Conservation (phyloP, 345 rosid genomes). For the Eucalyptus erythrocorys region DNA sequence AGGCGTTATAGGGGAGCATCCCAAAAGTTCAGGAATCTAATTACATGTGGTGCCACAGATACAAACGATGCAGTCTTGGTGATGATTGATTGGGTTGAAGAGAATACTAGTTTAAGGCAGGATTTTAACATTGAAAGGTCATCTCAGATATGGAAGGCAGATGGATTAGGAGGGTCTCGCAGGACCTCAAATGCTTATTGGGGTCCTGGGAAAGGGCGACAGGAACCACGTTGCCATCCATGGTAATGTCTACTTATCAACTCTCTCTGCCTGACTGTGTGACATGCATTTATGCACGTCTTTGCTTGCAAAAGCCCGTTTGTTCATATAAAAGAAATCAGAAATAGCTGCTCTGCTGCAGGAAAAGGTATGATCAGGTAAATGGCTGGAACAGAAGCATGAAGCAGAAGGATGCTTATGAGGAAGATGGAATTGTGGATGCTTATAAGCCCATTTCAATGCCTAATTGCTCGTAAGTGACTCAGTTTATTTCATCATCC, state of each 20-base stretch:
- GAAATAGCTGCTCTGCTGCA: not conserved
- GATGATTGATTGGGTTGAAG: constrained; percentile 2
- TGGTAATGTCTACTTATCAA: not conserved
- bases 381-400: constrained; percentile 19
- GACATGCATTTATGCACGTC: not conserved
- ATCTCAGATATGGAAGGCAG: not conserved
- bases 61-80: constrained; percentile 36
- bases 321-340: not conserved
- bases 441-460: constrained; percentile 28
- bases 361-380: constrained; percentile 29
- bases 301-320: not conserved
- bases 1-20: constrained; percentile 28
- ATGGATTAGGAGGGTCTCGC: not conserved
- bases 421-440: not conserved
- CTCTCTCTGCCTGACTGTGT: not conserved
- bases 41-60: constrained; percentile 38
- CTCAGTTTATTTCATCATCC: not conserved
- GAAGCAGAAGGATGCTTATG: constrained; percentile 3
- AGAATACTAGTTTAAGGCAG: not conserved
- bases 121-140: not conserved
- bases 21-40: constrained; percentile 25
- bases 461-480: constrained; percentile 65
- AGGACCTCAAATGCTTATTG: not conserved
- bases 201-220: not conserved
- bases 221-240: not conserved